These are phyloP conservation scores for Curvularia lunata DNA, from an alignment of 2,329 filamentous ascomycete genomes.

Conservation along the genomic window DNA sequence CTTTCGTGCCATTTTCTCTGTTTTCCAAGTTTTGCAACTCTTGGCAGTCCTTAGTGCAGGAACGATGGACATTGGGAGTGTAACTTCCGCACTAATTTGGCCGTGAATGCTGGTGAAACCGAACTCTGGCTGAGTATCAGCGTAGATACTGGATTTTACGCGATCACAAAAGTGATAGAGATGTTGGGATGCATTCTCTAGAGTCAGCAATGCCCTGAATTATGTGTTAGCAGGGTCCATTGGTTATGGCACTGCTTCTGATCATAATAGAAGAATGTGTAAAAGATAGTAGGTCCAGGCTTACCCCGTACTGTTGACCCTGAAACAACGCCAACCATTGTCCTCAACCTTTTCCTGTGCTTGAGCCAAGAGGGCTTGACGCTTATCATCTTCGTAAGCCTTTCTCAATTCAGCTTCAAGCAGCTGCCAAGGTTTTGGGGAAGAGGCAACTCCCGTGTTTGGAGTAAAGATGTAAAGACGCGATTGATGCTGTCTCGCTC, in stretches of 20 bases:
- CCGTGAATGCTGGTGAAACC: constrained; percentile 54
- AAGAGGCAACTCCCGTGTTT: constrained; percentile 36
- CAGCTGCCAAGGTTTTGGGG: constrained; percentile 62
- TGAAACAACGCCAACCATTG: constrained; percentile 36
- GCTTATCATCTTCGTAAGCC: constrained; percentile 69
- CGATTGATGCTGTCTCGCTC: constrained; percentile 65
- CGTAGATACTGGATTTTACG: constrained; percentile 64
- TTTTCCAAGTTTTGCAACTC: constrained; percentile 67
- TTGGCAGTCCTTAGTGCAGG: constrained; percentile 61
- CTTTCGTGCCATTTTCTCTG: constrained; percentile 74
- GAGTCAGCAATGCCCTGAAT: constrained; percentile 68
- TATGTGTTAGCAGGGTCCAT: neutral
- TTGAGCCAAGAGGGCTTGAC: constrained; percentile 56
- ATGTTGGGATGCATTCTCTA: constrained; percentile 76
- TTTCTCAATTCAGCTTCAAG: constrained; percentile 77
- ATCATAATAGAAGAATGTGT: neutral
- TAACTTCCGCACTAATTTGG: constrained; percentile 63
- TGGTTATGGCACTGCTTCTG: neutral
- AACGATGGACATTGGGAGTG: constrained; percentile 75
- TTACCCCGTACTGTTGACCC: constrained; percentile 38
- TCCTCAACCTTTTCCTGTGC: constrained; percentile 59
- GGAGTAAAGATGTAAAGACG: constrained; percentile 61
- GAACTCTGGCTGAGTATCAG: constrained; percentile 73
- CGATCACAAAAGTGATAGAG: constrained; percentile 80
- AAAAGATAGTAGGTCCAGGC: constrained; percentile 7